Evolutionary conservation across 1,139 yeast genomes (phyloP).

Genomic region (Suhomyces panamericanus): DNA sequence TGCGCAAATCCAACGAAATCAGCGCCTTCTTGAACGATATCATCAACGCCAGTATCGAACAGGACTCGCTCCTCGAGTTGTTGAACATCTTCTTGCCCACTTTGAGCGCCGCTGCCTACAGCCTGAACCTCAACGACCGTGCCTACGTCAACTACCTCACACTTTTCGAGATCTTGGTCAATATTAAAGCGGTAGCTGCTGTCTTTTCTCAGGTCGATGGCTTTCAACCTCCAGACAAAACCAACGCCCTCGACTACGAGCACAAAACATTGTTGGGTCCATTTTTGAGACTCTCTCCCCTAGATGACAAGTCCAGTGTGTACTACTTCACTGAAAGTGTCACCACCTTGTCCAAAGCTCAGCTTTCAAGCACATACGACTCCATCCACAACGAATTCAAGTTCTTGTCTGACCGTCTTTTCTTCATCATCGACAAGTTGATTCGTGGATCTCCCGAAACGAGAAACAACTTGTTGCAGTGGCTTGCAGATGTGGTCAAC

Average conservation of each 20-base stretch:
- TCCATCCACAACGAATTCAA: conserved; percentile 62
- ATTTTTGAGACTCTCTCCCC: conserved; percentile 71
- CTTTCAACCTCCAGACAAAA: conserved; percentile 46
- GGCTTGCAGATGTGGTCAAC: conserved; percentile 72
- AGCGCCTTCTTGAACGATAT: conserved; percentile 60
- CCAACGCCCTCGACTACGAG: conserved; percentile 55
- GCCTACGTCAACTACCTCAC: conserved; percentile 53
- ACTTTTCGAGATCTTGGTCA: conserved; percentile 59
- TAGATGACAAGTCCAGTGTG: conserved; percentile 46
- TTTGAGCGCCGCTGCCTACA: conserved; percentile 33
- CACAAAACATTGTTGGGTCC: conserved; percentile 73
- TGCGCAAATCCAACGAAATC: conserved; percentile 34
- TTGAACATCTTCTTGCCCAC: conserved; percentile 57
- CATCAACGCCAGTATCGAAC: conserved; percentile 59
- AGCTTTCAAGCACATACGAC: conserved; percentile 49
- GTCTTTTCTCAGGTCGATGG: conserved; percentile 57
- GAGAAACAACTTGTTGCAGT: conserved; percentile 60
- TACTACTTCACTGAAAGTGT: conserved; percentile 49
- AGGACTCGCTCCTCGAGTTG: conserved; percentile 63
- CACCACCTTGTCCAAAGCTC: conserved; percentile 37
- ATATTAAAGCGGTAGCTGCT: conserved; percentile 62
- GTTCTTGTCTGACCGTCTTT: conserved; percentile 58
- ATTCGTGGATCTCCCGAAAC: conserved; percentile 74
- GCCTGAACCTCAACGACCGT: conserved; percentile 44
- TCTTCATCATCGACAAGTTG: conserved; percentile 67